Conservation (phyloP, 495 filamentous ascomycete species). For the Penicillium nucicola region DNA sequence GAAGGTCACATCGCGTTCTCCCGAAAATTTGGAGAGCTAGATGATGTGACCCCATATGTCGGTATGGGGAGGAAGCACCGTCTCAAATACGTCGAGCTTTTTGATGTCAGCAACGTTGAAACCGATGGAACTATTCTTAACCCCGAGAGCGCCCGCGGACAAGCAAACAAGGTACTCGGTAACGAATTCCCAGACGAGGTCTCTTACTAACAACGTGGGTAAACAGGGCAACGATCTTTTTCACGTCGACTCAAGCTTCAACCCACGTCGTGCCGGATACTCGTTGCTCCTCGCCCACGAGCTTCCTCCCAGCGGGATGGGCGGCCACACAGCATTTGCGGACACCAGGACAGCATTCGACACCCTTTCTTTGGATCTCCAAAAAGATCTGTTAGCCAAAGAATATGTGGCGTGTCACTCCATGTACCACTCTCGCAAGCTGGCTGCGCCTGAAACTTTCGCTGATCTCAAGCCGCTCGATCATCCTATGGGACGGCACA, state of each 20-base stretch:
- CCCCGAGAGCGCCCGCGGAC: constrained; percentile 31
- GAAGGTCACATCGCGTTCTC: constrained; percentile 49
- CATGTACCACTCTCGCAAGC: constrained; percentile 49
- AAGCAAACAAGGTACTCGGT: constrained; percentile 26
- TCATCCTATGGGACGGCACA: constrained; percentile 46
- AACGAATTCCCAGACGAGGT: neutral
- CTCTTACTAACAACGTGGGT: neutral
- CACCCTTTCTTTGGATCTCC: constrained; percentile 37
- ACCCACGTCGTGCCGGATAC: constrained; percentile 54
- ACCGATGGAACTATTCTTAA: constrained; percentile 33
- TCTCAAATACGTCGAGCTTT: constrained; percentile 47
- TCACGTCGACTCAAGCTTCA: constrained; percentile 56
- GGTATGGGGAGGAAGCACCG: constrained; percentile 40
- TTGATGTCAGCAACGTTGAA: constrained; percentile 57
- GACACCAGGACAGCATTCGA: constrained; percentile 54
- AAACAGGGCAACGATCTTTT: constrained; percentile 50
- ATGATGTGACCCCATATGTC: constrained; percentile 51
- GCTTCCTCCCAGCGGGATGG: constrained; percentile 47
- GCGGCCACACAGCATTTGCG: constrained; percentile 55
- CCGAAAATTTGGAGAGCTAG: constrained; percentile 51
- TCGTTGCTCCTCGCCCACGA: constrained; percentile 49
- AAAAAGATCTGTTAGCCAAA: constrained; percentile 31
- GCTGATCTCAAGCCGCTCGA: constrained; percentile 36
- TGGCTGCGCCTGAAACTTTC: constrained; percentile 50
- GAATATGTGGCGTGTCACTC: constrained; percentile 53